These are phyloP conservation scores for Entelexis sorbosivorans DNA, from an alignment of 1,139 yeast species.

Conservation along the genomic window DNA sequence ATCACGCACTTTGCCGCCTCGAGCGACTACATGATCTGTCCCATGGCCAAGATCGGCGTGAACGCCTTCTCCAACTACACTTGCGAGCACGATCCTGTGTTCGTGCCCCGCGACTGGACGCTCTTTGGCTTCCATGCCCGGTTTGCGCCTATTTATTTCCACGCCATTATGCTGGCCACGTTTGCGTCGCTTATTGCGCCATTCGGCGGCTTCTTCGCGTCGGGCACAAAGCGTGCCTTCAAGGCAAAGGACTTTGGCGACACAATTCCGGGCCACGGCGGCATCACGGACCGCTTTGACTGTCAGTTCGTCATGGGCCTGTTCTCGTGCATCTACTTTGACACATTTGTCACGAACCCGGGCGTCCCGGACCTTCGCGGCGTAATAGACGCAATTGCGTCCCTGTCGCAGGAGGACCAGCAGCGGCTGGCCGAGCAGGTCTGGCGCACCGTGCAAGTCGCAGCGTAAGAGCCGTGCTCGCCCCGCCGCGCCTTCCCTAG, in stretches of 20 bases:
- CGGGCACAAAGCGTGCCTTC: slow-evolving; percentile 94
- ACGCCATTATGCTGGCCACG: slow-evolving; percentile 72
- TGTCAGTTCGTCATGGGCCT: slow-evolving; percentile 98
- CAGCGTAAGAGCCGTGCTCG: not conserved
- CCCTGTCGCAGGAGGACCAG: slow-evolving; percentile 17
- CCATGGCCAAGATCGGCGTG: slow-evolving; percentile 55
- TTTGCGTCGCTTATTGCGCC: slow-evolving; percentile 98
- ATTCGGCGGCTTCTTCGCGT: slow-evolving; percentile 96
- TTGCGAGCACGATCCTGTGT: slow-evolving; percentile 83
- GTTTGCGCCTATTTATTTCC: slow-evolving; percentile 81
- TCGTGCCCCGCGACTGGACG: slow-evolving; percentile 50
- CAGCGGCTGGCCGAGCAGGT: slow-evolving; percentile 6
- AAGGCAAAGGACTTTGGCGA: slow-evolving; percentile 88
- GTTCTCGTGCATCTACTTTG: slow-evolving; percentile 81
- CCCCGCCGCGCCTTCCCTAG: not conserved
- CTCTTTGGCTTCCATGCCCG: slow-evolving; percentile 52
- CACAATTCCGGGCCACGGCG: slow-evolving; percentile 96
- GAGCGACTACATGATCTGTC: slow-evolving; percentile 75
- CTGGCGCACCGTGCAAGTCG: slow-evolving; percentile 1
- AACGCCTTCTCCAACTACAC: slow-evolving; percentile 50
- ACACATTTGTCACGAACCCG: slow-evolving; percentile 63
- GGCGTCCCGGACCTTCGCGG: slow-evolving; percentile 45
- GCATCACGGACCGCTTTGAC: slow-evolving; percentile 93
- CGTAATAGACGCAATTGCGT: slow-evolving; percentile 18
- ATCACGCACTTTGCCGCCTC: slow-evolving; percentile 55